These are phyloP conservation scores for Carex pumila DNA, from an alignment of 176 grass and related monocot genomes.

Conservation along the genomic window DNA sequence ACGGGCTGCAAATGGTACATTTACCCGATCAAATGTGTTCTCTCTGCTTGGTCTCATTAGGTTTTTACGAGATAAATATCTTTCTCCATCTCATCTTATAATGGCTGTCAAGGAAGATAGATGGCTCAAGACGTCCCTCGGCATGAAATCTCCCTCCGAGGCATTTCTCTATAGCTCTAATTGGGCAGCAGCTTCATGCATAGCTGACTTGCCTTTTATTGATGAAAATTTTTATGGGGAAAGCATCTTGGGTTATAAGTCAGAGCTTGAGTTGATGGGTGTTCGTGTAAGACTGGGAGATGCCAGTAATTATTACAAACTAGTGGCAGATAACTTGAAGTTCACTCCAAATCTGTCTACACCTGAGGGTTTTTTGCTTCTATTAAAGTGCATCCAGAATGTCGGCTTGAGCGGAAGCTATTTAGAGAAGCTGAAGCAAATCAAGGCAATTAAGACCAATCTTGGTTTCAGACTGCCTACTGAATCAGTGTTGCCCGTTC, in stretches of 20 bases:
- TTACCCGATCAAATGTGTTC: constrained; percentile 42
- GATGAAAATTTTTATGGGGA: constrained; percentile 43
- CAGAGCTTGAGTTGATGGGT: constrained; percentile 60
- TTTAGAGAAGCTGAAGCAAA: constrained; percentile 23
- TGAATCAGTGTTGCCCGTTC: constrained; percentile 36
- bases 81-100: constrained; percentile 39
- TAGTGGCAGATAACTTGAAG: constrained; percentile 49
- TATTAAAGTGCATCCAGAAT: constrained; percentile 44
- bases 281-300: constrained; percentile 22
- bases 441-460: constrained; percentile 53
- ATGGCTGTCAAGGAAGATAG: constrained; percentile 17
- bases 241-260: constrained; percentile 27
- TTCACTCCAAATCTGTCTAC: constrained; percentile 33
- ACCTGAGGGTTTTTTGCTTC: constrained; percentile 36
- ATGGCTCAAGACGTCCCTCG: constrained; percentile 54
- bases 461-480: constrained; percentile 40
- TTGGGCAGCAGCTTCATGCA: constrained; percentile 26
- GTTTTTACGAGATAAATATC: constrained; percentile 33
- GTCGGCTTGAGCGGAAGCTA: constrained; percentile 5
- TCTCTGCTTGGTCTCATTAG: constrained; percentile 52
- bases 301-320: constrained; percentile 29
- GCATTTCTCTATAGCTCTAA: constrained; percentile 41
- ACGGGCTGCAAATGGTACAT: constrained; percentile 12
- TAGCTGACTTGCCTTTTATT: constrained; percentile 49
- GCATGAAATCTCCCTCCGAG: constrained; percentile 22